Evolutionary conservation across 495 filamentous ascomycete species (phyloP).

Genomic region (Aspergillus leporis): DNA sequence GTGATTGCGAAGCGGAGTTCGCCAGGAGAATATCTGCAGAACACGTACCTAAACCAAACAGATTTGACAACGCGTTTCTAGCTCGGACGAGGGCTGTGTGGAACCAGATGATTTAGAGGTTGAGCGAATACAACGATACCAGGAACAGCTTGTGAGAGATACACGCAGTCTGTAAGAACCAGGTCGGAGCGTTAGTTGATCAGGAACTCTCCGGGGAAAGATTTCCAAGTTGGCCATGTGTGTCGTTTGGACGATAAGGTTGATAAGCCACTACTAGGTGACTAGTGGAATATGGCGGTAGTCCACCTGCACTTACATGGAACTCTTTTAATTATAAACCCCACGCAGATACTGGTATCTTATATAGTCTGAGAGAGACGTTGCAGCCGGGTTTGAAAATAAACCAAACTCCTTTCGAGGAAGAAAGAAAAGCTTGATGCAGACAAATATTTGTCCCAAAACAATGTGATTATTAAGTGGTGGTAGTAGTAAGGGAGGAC

Average conservation of each 20-base stretch:
- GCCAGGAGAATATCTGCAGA: not conserved
- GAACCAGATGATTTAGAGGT: not conserved
- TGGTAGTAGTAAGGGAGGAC: not conserved
- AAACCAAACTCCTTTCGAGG: not conserved
- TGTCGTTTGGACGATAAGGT: constrained; percentile 9
- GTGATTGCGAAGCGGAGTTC: not conserved
- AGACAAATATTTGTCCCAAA: not conserved
- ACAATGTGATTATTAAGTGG: not conserved
- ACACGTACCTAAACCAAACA: not conserved
- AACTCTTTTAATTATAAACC: not conserved
- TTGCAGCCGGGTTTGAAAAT: not conserved
- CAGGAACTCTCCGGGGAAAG: constrained; percentile 9
- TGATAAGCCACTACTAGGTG: constrained; percentile 6
- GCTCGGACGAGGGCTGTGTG: not conserved
- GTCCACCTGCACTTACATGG: not conserved
- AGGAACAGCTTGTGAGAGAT: not conserved
- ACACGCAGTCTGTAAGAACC: not conserved
- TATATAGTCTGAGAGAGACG: no score
- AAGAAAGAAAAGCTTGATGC: no score
- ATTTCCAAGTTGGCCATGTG: constrained; percentile 6
- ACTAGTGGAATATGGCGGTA: no score
- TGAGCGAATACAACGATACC: not conserved
- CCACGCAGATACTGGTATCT: not conserved
- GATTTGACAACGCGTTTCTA: not conserved
- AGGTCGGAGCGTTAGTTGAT: constrained; percentile 5